A percentile compares a stretch with the other conserved stretches of the same genome.
Conservation (phyloP, 805 yeast species). For the Yamadazyma phyllophila region DNA sequence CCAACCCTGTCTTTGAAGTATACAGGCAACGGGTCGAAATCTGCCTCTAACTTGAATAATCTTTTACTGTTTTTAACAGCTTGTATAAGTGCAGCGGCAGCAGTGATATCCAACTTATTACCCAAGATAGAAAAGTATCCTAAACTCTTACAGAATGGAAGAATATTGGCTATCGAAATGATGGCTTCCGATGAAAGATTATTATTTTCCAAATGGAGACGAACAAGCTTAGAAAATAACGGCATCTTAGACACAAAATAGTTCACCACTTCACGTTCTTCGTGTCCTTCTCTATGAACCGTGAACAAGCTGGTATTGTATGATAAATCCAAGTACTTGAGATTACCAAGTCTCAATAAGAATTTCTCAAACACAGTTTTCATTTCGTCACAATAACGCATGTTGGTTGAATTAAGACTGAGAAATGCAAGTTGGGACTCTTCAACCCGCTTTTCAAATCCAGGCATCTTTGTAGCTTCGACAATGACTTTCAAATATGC, state of each 20-base stretch:
- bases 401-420: constrained; percentile 64
- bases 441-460: constrained; percentile 18
- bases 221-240: constrained; percentile 55
- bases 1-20: constrained; percentile 70
- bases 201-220: constrained; percentile 73
- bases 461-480: constrained; percentile 24
- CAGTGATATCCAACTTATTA: constrained; percentile 56
- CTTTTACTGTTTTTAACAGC: constrained; percentile 65
- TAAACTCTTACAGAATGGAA: constrained; percentile 65
- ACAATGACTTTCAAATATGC: constrained; percentile 36
- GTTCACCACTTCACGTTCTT: not conserved
- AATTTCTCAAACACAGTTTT: constrained; percentile 52
- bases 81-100: constrained; percentile 63
- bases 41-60: constrained; percentile 68
- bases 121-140: constrained; percentile 70
- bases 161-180: constrained; percentile 58
- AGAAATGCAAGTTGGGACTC: constrained; percentile 39
- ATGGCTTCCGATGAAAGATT: constrained; percentile 55
- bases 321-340: constrained; percentile 75
- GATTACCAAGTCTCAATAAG: constrained; percentile 51
- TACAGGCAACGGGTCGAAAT: constrained; percentile 58
- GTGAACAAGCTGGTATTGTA: constrained; percentile 60
- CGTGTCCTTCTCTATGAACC: not conserved
- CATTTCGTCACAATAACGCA: constrained; percentile 46
- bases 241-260: constrained; percentile 63